Evolutionary conservation across 441 rosid species (phyloP), one percentile per base, ranked within the genome.

Genomic region (Corymbia calophylla): DNA sequence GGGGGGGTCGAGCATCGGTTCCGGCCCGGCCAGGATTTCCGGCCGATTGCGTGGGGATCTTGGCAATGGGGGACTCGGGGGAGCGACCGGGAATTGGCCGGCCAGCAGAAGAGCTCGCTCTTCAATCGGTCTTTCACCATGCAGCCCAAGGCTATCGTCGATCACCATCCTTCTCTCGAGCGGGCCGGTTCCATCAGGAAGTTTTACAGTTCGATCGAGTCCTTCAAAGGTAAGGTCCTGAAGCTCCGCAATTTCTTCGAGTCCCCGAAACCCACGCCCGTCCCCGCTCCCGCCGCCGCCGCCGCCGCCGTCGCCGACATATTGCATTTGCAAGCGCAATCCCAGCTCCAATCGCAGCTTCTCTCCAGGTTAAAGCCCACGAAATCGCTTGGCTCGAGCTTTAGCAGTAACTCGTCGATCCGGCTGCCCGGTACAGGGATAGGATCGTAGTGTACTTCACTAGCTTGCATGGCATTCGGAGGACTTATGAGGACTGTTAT

Each of bases 401-500:
- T 88, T 39, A 14, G 53, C 39, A 89, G 27, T 31, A 60, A 51
- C 77, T 48, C 90, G 56, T 60, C 87, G 44, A 58, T 88, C 16
- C 62, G 80, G 47, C 51, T 88, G 51, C 87, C 81, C 31, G 90
- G 87, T 56, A 25, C 90, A 1, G 90, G 73, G 77, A 88, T 51
- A 56, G 90, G 56, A 88, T 88, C 54, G 90, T 88, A 13, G 55
- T 88, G 11, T 88, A 81, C 77, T 82, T 82, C 77, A 88, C 90
- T 18, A 88, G 90, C 80, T 62, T 88, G 73, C 87, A 84, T 44
- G 90, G 90, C 39, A 88, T 88, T 47, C 55, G 87, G 54, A 31
- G 90, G 87, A 88, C 90, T 62, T 62, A 56, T 39, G 87, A 88
- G 90, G 90, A 88, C 47, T 88, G 90, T 48, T 88, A 88, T 23